A percentile compares a stretch with the other conserved stretches of the same genome.
Evolutionary conservation across 176 grass and related monocot species (phyloP).

Genomic region (Musa itinerans): DNA sequence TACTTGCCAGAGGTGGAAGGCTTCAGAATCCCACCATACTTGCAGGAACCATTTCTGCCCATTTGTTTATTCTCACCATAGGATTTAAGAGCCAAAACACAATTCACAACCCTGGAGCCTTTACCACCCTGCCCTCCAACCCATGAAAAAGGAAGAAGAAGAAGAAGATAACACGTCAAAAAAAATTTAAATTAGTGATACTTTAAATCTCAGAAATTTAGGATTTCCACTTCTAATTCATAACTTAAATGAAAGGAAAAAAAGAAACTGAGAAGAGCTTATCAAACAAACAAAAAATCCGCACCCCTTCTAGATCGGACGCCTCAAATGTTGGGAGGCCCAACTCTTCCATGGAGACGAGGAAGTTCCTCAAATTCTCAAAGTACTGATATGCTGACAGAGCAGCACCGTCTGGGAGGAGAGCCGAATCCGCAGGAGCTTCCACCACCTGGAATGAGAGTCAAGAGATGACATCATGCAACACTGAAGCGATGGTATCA

Average conservation of each 20-base stretch:
- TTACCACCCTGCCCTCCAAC: slow-evolving; percentile 56
- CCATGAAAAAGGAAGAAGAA: background rate
- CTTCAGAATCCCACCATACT: slow-evolving; percentile 51
- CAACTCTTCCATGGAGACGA: slow-evolving; percentile 58
- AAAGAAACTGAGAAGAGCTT: background rate
- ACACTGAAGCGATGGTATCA: background rate
- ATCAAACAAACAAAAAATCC: background rate
- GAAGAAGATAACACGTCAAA: background rate
- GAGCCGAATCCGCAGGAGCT: slow-evolving; percentile 40
- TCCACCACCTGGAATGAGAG: slow-evolving; percentile 62
- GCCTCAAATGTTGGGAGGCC: slow-evolving; percentile 86
- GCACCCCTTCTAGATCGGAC: slow-evolving; percentile 73
- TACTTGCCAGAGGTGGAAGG: slow-evolving; percentile 40
- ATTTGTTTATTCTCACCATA: slow-evolving; percentile 54
- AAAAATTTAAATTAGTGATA: background rate
- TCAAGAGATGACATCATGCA: background rate
- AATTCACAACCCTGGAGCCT: slow-evolving; percentile 73
- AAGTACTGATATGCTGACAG: slow-evolving; percentile 88
- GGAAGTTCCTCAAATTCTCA: slow-evolving; percentile 89
- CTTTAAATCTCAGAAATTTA: background rate
- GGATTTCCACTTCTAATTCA: background rate
- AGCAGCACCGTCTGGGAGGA: slow-evolving; percentile 52
- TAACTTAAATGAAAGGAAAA: background rate
- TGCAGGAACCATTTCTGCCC: slow-evolving; percentile 44
- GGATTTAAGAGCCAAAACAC: slow-evolving; percentile 68